phyloP scores from a whole-genome alignment of 1,284 basidiomycete species.

The Ustilago curta region DNA sequence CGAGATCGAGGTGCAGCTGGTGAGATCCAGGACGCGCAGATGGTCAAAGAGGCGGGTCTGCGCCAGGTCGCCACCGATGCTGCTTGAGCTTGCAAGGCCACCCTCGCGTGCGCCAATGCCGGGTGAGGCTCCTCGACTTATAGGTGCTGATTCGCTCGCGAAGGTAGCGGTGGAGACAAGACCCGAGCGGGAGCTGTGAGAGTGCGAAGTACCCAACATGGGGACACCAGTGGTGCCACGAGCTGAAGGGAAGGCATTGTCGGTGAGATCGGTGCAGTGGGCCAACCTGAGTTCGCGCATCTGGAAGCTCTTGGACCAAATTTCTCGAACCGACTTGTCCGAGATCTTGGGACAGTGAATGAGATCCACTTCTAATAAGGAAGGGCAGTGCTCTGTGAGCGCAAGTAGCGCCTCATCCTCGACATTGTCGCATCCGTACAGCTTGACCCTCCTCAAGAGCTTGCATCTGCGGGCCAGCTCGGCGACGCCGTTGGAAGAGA shows the following conservation, averaged over 20 bases:
- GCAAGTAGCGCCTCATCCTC: conserved; percentile 58
- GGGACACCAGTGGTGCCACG: conserved; percentile 37
- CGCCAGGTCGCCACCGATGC: conserved; percentile 40
- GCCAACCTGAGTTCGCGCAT: conserved; percentile 92
- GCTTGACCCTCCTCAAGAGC: conserved; percentile 76
- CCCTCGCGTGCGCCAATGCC: conserved; percentile 15
- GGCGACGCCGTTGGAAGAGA: conserved; percentile 85
- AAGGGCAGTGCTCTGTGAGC: conserved; percentile 75
- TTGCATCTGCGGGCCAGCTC: conserved; percentile 82
- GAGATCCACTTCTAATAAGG: conserved; percentile 93
- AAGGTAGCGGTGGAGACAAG: conserved; percentile 8
- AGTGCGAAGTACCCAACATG: conserved; percentile 44
- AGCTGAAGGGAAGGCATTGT: conserved; percentile 83
- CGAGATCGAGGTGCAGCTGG: conserved; percentile 82
- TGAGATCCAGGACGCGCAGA: conserved; percentile 73
- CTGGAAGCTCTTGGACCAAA: conserved; percentile 83
- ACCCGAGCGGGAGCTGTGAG: conserved; percentile 18
- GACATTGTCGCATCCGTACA: conserved; percentile 59
- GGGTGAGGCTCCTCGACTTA: conserved; percentile 50
- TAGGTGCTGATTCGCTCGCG: conserved; percentile 43
- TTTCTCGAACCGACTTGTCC: conserved; percentile 81
- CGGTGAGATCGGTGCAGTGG: conserved; percentile 82
- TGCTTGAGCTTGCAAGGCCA: conserved; percentile 22
- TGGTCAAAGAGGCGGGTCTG: conserved; percentile 60
- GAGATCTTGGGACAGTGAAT: conserved; percentile 84